Evolutionary conservation across 2,329 filamentous ascomycete genomes (phyloP).

Genomic region (Cylindrodendrum hubeiense): DNA sequence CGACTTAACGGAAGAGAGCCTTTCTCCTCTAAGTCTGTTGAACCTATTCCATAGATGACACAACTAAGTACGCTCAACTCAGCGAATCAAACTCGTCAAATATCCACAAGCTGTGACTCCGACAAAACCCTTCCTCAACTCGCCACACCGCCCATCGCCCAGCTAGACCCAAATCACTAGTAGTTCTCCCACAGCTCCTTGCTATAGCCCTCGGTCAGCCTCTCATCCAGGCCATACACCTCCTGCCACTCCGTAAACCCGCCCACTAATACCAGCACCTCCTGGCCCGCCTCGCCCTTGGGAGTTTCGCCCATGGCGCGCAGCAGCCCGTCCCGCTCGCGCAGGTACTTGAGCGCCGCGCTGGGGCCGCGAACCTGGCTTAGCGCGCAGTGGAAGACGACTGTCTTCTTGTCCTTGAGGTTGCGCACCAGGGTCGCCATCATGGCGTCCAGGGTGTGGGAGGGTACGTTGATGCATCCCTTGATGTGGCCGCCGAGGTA

Average conservation of each 20-base stretch:
- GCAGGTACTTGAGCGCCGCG: conserved; percentile 83
- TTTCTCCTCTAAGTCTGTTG: not conserved
- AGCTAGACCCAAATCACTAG: conserved; percentile 34
- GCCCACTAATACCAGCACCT: conserved; percentile 83
- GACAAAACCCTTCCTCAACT: not conserved
- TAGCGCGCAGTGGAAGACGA: conserved; percentile 95
- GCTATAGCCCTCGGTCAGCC: conserved; percentile 85
- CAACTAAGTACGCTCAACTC: not conserved
- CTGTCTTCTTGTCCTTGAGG: conserved; percentile 81
- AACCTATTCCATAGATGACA: not conserved
- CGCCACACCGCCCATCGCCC: not conserved
- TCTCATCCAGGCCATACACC: conserved; percentile 79
- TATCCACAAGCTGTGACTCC: not conserved
- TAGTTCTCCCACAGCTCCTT: conserved; percentile 86
- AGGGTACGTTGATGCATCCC: conserved; percentile 81
- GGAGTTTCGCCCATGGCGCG: conserved; percentile 46
- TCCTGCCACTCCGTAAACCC: conserved; percentile 95
- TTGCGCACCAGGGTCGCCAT: conserved; percentile 86
- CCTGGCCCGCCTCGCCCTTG: conserved; percentile 64
- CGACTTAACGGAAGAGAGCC: not conserved
- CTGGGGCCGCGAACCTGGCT: conserved; percentile 91
- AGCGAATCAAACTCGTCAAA: not conserved
- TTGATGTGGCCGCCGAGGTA: conserved; percentile 92
- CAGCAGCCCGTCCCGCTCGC: conserved; percentile 71
- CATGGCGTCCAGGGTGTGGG: conserved; percentile 76